Evolutionary conservation across 2,329 filamentous ascomycete genomes (phyloP), one percentile per base, ranked within the genome.

Genomic region (Neofusicoccum parvum): DNA sequence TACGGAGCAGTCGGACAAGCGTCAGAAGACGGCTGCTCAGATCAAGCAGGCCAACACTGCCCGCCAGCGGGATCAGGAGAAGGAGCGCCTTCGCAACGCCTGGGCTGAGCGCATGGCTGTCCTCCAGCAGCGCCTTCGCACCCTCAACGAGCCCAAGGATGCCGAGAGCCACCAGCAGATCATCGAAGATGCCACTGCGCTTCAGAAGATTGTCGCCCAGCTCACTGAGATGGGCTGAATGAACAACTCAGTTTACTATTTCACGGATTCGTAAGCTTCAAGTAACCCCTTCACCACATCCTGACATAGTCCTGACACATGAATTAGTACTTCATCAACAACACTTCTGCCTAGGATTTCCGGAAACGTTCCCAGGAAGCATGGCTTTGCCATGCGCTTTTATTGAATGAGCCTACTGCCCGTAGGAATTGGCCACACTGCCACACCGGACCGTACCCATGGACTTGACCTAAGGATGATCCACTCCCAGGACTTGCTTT

Each of bases 161-260:
- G 66, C 77, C 34, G 67, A 69, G 5, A 72, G 75, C 51, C 72
- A 75, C 60, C 60, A 74, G n/a, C 74, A 77, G 65, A 70, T 78
- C 43, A 74, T 70, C 49, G 75, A 77, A 67, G 75, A 76, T 48
- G 70, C 76, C 39, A 69, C 73, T 14, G 70, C 69, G 14, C 72
- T 79, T 15, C 73, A 75, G 65, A 75, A 76, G 49, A 73, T 78
- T 67, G 74, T 74, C 54, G 69, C 70, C 43, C 70, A 74, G 65
- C 75, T 73, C 71, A 72, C 73, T 56, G 68, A 73, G 65, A 72
- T 72, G 53, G 74, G 75, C 66, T 78, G 75, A 78, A 75, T 60
- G 68, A 54, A 65, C 14, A 56, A 51, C 20, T 45, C 37, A 48
- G 20, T 3, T 7, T 23, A 46, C 12, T 23, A 48, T 43, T 67